These are phyloP conservation scores for Casuarina equisetifolia DNA, from an alignment of 306 rosid genomes.

Conservation along the genomic window DNA sequence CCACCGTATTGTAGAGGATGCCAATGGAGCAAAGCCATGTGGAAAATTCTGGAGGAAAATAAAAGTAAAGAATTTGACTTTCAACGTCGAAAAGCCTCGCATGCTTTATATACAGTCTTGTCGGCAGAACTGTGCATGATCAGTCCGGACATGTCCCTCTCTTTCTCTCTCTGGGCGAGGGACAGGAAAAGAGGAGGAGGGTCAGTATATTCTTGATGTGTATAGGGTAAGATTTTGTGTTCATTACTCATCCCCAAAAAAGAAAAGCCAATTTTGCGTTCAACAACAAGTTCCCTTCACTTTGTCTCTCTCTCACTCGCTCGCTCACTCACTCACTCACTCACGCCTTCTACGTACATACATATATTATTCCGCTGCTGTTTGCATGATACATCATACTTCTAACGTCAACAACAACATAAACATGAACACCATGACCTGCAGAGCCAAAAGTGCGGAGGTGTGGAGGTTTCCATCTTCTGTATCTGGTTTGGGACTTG, in stretches of 20 bases:
- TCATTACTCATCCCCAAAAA: neutral
- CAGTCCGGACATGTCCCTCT: conserved; percentile 38
- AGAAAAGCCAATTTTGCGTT: neutral
- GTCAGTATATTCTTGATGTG: conserved; percentile 20
- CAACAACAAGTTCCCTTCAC: neutral
- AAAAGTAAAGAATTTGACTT: conserved; percentile 50
- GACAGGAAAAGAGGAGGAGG: conserved; percentile 26
- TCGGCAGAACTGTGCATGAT: conserved; percentile 60
- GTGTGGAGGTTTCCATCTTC: no score
- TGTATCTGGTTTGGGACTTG: neutral
- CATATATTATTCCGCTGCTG: no score
- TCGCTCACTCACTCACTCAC: no score
- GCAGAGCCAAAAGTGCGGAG: no score
- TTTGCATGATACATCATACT: no score
- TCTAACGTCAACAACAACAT: no score
- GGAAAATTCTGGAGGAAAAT: conserved; percentile 16
- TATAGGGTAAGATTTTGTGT: conserved; percentile 8
- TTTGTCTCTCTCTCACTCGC: no score
- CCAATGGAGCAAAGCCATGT: conserved; percentile 37
- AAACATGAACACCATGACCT: no score
- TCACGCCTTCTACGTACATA: no score
- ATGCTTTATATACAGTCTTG: conserved; percentile 51
- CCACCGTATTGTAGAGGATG: conserved; percentile 43
- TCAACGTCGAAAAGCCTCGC: conserved; percentile 37
- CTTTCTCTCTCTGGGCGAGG: conserved; percentile 19